phyloP scores from a whole-genome alignment of 768 basidiomycete species.

The Lentinula detonsa region DNA sequence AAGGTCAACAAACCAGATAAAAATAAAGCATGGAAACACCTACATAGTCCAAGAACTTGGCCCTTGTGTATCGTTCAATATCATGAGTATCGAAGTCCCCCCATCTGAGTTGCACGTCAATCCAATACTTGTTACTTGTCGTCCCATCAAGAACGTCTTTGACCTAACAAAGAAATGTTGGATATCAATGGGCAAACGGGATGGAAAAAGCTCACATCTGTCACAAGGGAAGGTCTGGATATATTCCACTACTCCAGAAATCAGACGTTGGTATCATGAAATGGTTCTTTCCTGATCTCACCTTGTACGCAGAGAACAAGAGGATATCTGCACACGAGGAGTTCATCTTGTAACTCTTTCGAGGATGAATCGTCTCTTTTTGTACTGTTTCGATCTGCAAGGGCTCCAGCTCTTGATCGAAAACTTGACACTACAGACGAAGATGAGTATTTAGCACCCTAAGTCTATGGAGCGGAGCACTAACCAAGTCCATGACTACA shows the following conservation, averaged over 20 bases:
- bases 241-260: slow-evolving; percentile 79
- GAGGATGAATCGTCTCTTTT: slow-evolving; percentile 98
- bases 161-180: slow-evolving; percentile 36
- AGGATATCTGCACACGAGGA: slow-evolving; percentile 99
- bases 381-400: slow-evolving; percentile 98
- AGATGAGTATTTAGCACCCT: not conserved
- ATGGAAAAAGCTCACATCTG: slow-evolving; percentile 55
- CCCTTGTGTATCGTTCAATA: slow-evolving; percentile 96
- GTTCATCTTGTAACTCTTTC: slow-evolving; percentile 99
- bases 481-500: slow-evolving; percentile 84
- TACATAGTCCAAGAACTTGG: slow-evolving; percentile 98
- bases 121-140: slow-evolving; percentile 98
- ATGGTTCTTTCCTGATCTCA: slow-evolving; percentile 14
- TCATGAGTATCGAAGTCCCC: slow-evolving; percentile 99
- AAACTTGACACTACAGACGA: slow-evolving; percentile 78
- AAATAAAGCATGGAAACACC: slow-evolving; percentile 17
- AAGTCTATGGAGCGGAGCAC: slow-evolving; percentile 12
- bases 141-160: slow-evolving; percentile 98
- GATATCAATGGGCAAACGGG: not conserved
- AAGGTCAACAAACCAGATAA: not conserved
- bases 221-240: slow-evolving; percentile 89
- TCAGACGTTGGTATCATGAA: not conserved
- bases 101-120: slow-evolving; percentile 93
- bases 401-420: slow-evolving; percentile 97
- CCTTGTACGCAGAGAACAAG: slow-evolving; percentile 92